Base-by-base conservation (phyloP, 257 asterid genomes). In the Solanum chaucha region DNA sequence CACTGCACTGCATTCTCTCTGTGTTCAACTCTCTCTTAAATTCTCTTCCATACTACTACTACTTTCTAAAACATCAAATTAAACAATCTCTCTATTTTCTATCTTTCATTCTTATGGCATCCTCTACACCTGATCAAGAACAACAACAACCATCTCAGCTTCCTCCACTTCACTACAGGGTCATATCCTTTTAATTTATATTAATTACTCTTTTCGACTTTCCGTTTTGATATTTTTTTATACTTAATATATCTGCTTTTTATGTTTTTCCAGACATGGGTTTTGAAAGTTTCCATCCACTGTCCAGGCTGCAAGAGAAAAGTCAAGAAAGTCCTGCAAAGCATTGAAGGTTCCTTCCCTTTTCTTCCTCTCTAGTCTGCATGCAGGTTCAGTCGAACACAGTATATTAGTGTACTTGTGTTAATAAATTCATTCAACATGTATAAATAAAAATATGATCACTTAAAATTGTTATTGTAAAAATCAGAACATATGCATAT, bases 221-320 rank as follows among this genome's bases (percentile, higher is more conserved):
- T 35, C 20, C 3, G 11, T 41, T 55, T 30, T 51, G n/a, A 51
- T 51, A 5, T 6, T 51, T 51, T 51, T 51, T 17, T 6, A 51
- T 51, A 19, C 78, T 84, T 82, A 26, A 30, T 30, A 10, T 55
- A 48, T 70, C 72, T 51, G 14, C 40, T 34, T 74, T 51, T 55
- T 0, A 46, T 48, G 5, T 35, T 87, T 41, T 85, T 87, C 64
- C 93, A 96, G 99, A 96, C 94, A 74, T 93, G 96, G 98, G 88
- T 87, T 89, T 90, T 96, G 71, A 96, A 92, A 75, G 99, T 96
- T 86, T 94, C 98, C 46, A 95, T 96, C 90, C 99, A 96, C 91
- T 96, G 99, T 64, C 94, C 93, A 92, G 99, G 95, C 87, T 96
- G 99, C 93, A 94, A 91, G 82, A 92, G 87, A 44, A 94, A 96